Conservation (phyloP, 2,329 filamentous ascomycete species). For the Seiridium unicorne region DNA sequence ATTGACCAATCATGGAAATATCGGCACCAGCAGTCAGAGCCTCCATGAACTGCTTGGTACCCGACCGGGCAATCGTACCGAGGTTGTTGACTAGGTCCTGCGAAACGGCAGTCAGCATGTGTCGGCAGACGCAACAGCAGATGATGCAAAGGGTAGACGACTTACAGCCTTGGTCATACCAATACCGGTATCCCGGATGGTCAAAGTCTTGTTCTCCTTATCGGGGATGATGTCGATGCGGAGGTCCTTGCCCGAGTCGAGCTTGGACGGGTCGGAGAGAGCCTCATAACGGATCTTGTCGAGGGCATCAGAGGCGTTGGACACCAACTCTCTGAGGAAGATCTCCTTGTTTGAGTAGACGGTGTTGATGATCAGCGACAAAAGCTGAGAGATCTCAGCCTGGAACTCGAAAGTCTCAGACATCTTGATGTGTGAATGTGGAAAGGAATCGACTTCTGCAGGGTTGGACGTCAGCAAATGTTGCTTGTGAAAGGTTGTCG, state of each 20-base stretch:
- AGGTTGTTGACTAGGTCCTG: constrained; percentile 99
- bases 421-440: constrained; percentile 58
- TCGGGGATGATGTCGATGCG: constrained; percentile 98
- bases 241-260: constrained; percentile 96
- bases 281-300: constrained; percentile 99
- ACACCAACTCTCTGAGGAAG: constrained; percentile 97
- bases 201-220: constrained; percentile 96
- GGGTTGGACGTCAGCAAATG: not conserved
- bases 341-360: constrained; percentile 99
- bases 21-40: constrained; percentile 96
- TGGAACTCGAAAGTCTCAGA: constrained; percentile 99
- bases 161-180: constrained; percentile 99
- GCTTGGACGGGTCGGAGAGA: constrained; percentile 93
- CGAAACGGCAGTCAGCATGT: constrained; percentile 32
- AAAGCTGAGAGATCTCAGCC: constrained; percentile 99
- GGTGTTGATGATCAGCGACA: constrained; percentile 99
- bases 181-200: constrained; percentile 96
- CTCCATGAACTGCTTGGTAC: constrained; percentile 99
- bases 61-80: constrained; percentile 97
- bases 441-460: constrained; percentile 13
- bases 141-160: constrained; percentile 25
- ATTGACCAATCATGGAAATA: constrained; percentile 99
- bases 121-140: not conserved
- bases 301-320: constrained; percentile 97
- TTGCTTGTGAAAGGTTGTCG: not conserved